Conservation (phyloP, 345 rosid species). For the Sisymbrium altissimum region DNA sequence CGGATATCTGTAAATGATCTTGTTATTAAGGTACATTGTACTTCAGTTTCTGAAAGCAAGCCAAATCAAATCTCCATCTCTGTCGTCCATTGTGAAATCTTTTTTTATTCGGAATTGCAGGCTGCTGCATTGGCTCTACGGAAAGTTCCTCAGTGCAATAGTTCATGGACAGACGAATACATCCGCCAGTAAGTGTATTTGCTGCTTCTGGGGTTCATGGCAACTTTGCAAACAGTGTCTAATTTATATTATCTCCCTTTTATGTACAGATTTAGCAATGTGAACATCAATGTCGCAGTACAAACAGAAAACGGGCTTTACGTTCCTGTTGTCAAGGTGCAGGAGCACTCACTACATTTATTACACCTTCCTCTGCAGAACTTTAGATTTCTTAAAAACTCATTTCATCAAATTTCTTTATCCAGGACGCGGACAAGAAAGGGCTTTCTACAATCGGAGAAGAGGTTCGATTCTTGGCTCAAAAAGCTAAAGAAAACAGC, state of each 20-base stretch:
- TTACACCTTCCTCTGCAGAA: background rate
- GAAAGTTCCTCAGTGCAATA: constrained; percentile 94
- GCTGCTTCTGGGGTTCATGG: background rate
- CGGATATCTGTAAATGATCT: constrained; percentile 91
- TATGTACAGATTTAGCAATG: constrained; percentile 63
- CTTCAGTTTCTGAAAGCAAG: constrained; percentile 13
- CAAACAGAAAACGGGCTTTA: constrained; percentile 96
- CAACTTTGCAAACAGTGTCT: background rate
- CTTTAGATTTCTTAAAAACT: background rate
- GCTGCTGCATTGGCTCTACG: constrained; percentile 96
- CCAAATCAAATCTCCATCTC: background rate
- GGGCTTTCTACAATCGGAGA: constrained; percentile 75
- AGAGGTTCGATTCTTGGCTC: constrained; percentile 82
- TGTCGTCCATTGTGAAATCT: background rate
- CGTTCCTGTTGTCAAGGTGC: constrained; percentile 90
- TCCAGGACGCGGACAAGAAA: constrained; percentile 92
- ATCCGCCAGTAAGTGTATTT: constrained; percentile 79
- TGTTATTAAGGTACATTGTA: constrained; percentile 75
- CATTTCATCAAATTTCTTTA: constrained; percentile 3
- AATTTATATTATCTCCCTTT: background rate
- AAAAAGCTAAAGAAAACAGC: constrained; percentile 85
- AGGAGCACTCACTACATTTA: background rate
- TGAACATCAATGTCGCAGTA: constrained; percentile 88
- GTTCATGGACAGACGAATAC: constrained; percentile 94
- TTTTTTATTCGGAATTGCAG: constrained; percentile 40